Conservation (phyloP, 495 filamentous ascomycete genomes). For the Xylaria castorea region DNA sequence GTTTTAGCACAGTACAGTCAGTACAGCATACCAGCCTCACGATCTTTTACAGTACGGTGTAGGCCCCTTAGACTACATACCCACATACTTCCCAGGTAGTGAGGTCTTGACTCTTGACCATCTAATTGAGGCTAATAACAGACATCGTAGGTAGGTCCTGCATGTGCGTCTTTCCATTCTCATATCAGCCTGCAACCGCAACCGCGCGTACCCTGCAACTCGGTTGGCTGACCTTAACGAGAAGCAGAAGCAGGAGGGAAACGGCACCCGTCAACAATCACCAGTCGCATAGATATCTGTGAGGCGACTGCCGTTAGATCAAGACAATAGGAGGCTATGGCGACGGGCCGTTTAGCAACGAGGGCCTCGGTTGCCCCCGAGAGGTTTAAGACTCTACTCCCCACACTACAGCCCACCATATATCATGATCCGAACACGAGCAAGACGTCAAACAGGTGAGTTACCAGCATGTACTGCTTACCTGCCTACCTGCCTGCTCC, state of each 20-base stretch:
- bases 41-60: no score
- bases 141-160: not conserved
- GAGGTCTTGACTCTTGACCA: not conserved
- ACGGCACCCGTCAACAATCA: not conserved
- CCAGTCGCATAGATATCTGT: not conserved
- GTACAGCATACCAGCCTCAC: not conserved
- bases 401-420: constrained; percentile 39
- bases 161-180: not conserved
- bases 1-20: not conserved
- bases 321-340: constrained; percentile 8
- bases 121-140: not conserved
- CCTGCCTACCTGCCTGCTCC: no score
- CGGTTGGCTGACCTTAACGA: not conserved
- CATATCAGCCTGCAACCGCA: not conserved
- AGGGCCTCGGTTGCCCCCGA: constrained; percentile 42
- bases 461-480: not conserved
- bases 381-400: constrained; percentile 39
- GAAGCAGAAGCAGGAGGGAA: not conserved
- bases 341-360: constrained; percentile 30
- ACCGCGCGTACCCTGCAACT: not conserved
- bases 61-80: not conserved
- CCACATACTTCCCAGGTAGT: not conserved
- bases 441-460: constrained; percentile 40
- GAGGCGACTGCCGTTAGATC: not conserved
- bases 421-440: constrained; percentile 39